A percentile compares a stretch with the other conserved stretches of the same genome.
Evolutionary conservation across 2,329 filamentous ascomycete species (phyloP).

Genomic region (Colletotrichum euphorbiae): DNA sequence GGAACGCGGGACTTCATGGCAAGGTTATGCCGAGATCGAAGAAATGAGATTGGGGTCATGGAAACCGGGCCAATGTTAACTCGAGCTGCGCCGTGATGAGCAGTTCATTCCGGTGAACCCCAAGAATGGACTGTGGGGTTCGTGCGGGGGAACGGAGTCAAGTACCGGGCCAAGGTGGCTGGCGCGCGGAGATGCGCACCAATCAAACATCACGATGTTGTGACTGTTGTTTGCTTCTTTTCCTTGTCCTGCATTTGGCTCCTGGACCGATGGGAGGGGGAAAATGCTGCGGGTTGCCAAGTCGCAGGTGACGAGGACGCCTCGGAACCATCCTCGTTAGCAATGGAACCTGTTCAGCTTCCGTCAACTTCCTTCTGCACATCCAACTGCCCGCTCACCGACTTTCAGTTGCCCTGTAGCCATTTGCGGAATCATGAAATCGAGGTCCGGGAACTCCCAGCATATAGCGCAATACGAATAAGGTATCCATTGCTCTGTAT

Average conservation of each 20-base stretch:
- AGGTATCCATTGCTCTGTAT: no score
- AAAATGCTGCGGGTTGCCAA: neutral
- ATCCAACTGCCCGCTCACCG: neutral
- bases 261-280: neutral
- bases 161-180: constrained; percentile 10
- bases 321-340: neutral
- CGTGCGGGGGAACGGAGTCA: constrained; percentile 31
- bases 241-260: neutral
- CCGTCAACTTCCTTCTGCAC: neutral
- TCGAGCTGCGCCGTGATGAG: constrained; percentile 16
- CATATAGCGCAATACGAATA: no score
- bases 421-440: no score
- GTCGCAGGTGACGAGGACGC: neutral
- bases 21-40: constrained; percentile 18
- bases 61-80: constrained; percentile 34
- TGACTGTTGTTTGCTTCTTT: constrained; percentile 1
- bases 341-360: neutral
- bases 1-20: neutral
- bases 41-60: constrained; percentile 11
- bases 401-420: neutral
- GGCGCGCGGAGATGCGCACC: constrained; percentile 26
- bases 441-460: no score
- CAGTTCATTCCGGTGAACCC: constrained; percentile 9
- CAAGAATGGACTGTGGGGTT: constrained; percentile 17
- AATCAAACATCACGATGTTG: constrained; percentile 5